These are phyloP conservation scores for Remersonia thermophila DNA, from an alignment of 2,329 filamentous ascomycete species.

Conservation along the genomic window DNA sequence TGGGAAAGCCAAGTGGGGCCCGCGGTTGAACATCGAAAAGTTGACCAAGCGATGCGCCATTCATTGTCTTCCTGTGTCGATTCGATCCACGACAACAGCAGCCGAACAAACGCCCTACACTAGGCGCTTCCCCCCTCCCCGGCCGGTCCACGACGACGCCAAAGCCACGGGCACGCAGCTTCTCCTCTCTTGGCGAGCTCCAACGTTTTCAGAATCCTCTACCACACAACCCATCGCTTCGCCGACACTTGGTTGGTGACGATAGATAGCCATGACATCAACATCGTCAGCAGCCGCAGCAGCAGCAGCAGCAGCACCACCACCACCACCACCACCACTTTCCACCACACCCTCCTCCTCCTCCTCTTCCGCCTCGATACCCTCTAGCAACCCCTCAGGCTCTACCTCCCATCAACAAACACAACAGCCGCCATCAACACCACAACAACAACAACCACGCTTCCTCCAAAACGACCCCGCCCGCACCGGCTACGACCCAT, in stretches of 20 bases:
- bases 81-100: too few relatives aligned
- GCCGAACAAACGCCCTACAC: too few relatives aligned
- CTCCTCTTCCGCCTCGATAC: background rate
- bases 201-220: background rate
- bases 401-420: too few relatives aligned
- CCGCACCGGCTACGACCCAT: conserved; percentile 51
- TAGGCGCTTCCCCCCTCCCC: too few relatives aligned
- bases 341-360: background rate
- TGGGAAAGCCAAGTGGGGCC: conserved; percentile 1
- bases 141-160: background rate
- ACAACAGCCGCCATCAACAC: conserved; percentile 6
- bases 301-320: conserved; percentile 4
- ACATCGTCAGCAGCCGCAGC: conserved; percentile 1
- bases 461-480: conserved; percentile 45
- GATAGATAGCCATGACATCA: too few relatives aligned
- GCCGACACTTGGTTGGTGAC: background rate
- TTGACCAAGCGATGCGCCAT: background rate
- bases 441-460: conserved; percentile 11
- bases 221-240: background rate
- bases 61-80: too few relatives aligned
- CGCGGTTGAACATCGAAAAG: background rate
- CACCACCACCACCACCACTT: background rate
- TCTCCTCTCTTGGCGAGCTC: background rate
- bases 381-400: conserved; percentile 3
- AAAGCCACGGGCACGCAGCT: too few relatives aligned